These are phyloP conservation scores for Tylopilus balloui DNA, from an alignment of 768 basidiomycete species.

Conservation along the genomic window DNA sequence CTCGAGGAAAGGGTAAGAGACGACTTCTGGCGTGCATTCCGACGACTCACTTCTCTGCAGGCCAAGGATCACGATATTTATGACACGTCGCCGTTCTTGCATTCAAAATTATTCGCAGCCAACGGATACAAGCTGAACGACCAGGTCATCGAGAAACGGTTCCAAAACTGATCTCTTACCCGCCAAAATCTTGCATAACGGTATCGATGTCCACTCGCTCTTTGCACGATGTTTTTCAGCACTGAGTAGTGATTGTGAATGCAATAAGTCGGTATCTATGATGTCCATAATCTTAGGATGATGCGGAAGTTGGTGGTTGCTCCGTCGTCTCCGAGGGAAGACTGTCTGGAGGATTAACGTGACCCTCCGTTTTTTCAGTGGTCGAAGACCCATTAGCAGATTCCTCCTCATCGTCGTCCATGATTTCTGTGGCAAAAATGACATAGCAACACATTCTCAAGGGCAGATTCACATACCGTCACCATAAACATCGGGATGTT, in stretches of 20 bases:
- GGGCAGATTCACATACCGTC: conserved; percentile 57
- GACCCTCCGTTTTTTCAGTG: conserved; percentile 5
- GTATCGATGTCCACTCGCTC: conserved; percentile 4
- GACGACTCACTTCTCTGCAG: conserved; percentile 37
- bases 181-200: conserved; percentile 1
- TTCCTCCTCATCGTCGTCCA: conserved; percentile 61
- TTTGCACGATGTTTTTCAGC: conserved; percentile 17
- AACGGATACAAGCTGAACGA: conserved; percentile 82
- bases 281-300: conserved; percentile 18
- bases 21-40: background rate
- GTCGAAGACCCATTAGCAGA: conserved; percentile 9
- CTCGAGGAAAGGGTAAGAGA: conserved; percentile 78
- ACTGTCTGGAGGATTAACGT: conserved; percentile 1
- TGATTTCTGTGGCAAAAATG: conserved; percentile 46
- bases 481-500: conserved; percentile 92
- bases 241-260: conserved; percentile 31
- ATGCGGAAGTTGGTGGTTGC: conserved; percentile 8
- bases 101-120: conserved; percentile 74
- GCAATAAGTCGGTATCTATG: conserved; percentile 29
- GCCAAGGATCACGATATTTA: conserved; percentile 97
- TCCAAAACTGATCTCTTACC: conserved; percentile 37
- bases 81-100: conserved; percentile 81
- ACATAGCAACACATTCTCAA: conserved; percentile 3
- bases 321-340: conserved; percentile 9
- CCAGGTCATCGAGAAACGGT: conserved; percentile 69